Evolutionary conservation across 352 stramenopile genomes (phyloP), one percentile per base, ranked within the genome.

Genomic region (Phytophthora quininea): DNA sequence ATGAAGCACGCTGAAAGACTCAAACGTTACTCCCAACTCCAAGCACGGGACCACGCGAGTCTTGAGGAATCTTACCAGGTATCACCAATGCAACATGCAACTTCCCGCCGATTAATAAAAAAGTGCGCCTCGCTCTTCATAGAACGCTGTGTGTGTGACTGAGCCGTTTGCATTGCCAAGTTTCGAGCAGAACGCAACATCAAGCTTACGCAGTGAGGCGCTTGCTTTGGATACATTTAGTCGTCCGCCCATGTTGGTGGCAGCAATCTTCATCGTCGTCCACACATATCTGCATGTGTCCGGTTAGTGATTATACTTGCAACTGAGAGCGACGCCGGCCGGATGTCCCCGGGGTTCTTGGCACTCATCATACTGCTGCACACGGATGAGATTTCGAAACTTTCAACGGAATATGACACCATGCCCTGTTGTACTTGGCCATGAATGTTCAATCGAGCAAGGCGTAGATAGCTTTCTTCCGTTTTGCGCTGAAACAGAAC

Each of bases 401-500:
- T 83, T 62, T 88, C 76, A 31, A 92, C 78, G 1, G 63, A 77
- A 69, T 86, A 92, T 1, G 58, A 76, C 1, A 66, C 38, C 46
- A 43, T 65, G 9, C 58, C 72, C 61, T 52, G 75, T 33, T 54
- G 56, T 66, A 52, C 62, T 80, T 90, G 71, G 9, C 67, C 67
- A 56, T 90, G 71, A 50, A 93, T 69, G 47, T 87, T 88, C 19
- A 93, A 51, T 11, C 80, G 80, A 35, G 84, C 83, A 48, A 79
- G 73, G 27, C 87, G 73, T 19, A 91, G 58, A 45, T 82, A 77
- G 30, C 67, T 84, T 48, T 87, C 77, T 30, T n/a, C 24, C 6
- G 54, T 58, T 45, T 69, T 73, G 11, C 66, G 69, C 69, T 90
- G 86, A 63, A 82, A 90, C 4, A 92, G 45, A 31, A 92, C 35